A percentile compares a stretch with the other conserved stretches of the same genome.
Conservation (phyloP, 2,329 filamentous ascomycete species). For the Emmonsia crescens region DNA sequence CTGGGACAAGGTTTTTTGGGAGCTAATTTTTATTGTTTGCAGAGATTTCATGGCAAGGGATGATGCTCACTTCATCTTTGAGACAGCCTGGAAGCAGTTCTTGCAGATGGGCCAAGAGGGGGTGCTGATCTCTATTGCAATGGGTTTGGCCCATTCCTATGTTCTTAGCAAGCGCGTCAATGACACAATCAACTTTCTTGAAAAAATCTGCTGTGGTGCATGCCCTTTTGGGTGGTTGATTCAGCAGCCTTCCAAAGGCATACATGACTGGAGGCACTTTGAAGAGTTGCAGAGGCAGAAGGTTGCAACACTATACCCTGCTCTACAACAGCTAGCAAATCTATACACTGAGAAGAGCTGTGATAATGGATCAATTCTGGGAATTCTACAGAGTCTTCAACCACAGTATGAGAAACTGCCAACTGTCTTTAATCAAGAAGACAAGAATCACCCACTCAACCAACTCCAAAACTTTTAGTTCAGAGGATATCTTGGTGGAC, state of each 20-base stretch:
- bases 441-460: neutral
- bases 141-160: neutral
- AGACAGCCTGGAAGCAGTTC: neutral
- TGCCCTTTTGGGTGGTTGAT: too few relatives aligned
- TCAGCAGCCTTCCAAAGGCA: too few relatives aligned
- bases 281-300: neutral
- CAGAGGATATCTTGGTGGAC: neutral
- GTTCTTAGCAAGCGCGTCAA: too few relatives aligned
- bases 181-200: too few relatives aligned
- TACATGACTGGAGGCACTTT: too few relatives aligned
- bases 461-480: neutral
- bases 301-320: neutral
- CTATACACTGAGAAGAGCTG: neutral
- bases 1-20: neutral
- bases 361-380: neutral
- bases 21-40: neutral
- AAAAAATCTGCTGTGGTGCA: too few relatives aligned
- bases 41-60: neutral
- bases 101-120: neutral
- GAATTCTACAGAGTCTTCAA: neutral
- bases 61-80: neutral
- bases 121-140: neutral
- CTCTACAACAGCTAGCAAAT: neutral
- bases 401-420: neutral
- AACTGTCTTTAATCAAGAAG: neutral